Evolutionary conservation across 2,329 filamentous ascomycete species (phyloP).

Genomic region (Colletotrichum musae): DNA sequence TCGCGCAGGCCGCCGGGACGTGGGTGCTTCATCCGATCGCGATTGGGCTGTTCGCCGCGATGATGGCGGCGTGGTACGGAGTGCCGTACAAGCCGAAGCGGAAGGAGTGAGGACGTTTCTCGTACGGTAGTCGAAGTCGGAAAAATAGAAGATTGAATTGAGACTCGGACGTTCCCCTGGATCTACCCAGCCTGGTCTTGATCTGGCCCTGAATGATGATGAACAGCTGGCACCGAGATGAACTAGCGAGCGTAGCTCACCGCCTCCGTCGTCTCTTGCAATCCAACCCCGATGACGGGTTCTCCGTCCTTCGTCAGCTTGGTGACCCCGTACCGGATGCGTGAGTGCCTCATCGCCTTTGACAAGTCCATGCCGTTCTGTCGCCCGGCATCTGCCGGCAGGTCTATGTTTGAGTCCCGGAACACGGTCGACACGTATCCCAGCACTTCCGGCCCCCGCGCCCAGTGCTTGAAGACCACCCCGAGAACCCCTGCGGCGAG

Average conservation of each 20-base stretch:
- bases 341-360: not conserved
- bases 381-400: not conserved
- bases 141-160: not conserved
- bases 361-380: not conserved
- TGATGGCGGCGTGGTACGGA: conserved; percentile 76
- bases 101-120: conserved; percentile 62
- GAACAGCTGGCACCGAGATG: no score
- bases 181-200: no score
- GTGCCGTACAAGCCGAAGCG: conserved; percentile 73
- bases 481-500: not conserved
- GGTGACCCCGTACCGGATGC: conserved; percentile 11
- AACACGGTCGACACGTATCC: conserved; percentile 9
- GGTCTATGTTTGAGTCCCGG: conserved; percentile 3
- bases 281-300: not conserved
- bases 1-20: conserved; percentile 74
- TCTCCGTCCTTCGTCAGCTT: conserved; percentile 6
- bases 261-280: not conserved
- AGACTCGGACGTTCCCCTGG: not conserved
- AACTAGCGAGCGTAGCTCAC: not conserved
- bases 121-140: not conserved
- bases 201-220: no score
- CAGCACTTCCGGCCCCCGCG: not conserved
- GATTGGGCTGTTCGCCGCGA: conserved; percentile 74
- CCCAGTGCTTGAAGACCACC: conserved; percentile 1
- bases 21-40: conserved; percentile 78